Percentiles rank a stretch among this genome's conserved stretches.
phyloP scores from a whole-genome alignment of 352 stramenopile genomes.

The Phytophthora nicotianae region DNA sequence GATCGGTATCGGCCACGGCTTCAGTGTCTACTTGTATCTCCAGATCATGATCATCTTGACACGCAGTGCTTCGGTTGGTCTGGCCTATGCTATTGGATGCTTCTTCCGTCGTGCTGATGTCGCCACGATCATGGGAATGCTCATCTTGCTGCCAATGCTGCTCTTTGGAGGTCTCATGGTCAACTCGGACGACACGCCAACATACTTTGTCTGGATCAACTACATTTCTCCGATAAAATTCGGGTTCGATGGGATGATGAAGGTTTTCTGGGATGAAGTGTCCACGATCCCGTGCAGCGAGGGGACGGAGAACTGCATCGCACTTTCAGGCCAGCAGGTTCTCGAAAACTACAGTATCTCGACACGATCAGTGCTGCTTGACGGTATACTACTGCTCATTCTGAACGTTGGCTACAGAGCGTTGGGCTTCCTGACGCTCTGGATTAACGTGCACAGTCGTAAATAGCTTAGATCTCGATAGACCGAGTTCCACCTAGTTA shows the following conservation, averaged over 20 bases:
- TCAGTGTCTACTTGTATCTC: constrained; percentile 42
- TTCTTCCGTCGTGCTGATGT: constrained; percentile 36
- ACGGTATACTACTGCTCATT: constrained; percentile 39
- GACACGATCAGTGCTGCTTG: constrained; percentile 20
- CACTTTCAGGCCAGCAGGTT: constrained; percentile 30
- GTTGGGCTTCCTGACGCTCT: constrained; percentile 32
- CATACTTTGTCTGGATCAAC: constrained; percentile 54
- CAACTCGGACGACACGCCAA: constrained; percentile 39
- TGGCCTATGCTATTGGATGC: constrained; percentile 47
- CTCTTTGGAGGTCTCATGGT: constrained; percentile 58
- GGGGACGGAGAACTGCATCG: constrained; percentile 32
- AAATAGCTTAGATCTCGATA: neutral
- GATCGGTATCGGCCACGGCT: constrained; percentile 41
- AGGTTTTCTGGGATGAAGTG: constrained; percentile 48
- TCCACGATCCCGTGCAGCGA: constrained; percentile 40
- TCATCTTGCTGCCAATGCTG: constrained; percentile 53
- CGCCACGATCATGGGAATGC: constrained; percentile 45
- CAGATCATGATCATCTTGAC: constrained; percentile 41
- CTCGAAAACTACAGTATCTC: constrained; percentile 55
- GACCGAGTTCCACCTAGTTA: too few species aligned
- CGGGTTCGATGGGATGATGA: constrained; percentile 50
- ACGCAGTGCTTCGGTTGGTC: constrained; percentile 17
- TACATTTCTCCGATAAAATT: constrained; percentile 68
- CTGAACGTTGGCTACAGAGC: constrained; percentile 43
- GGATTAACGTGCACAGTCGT: constrained; percentile 23